Base-by-base conservation (phyloP, 192 early-diverging fungal genomes). In the Geranomyces variabilis region DNA sequence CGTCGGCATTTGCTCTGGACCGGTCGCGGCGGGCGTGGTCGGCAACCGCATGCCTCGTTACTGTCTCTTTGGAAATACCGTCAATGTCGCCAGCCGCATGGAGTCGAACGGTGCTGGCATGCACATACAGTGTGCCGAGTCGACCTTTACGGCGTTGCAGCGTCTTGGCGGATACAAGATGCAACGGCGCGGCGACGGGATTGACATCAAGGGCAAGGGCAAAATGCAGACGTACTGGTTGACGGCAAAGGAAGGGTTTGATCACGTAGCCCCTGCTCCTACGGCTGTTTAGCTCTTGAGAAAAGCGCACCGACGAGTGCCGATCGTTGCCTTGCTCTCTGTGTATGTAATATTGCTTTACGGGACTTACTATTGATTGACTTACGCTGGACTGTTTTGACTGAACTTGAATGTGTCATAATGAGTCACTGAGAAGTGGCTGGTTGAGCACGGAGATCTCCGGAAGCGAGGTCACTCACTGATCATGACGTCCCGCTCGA, bases 11-110 rank as follows among this genome's bases (percentile, higher is more conserved):
- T 44, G 69, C 61, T 70, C 72, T 21, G 79, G 79, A 13, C 79
- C 79, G 19, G 67, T 75, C 0, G 76, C 69, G 21, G 75, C 79
- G 0, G 79, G 79, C 19, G 77, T 80, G 28, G 73, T 80, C 0
- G 79, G 79, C 43, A 64, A 19, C 59, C 78, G 79, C 44, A 80
- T 80, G 79, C 79, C 79, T 6, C 62, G 76, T 15, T 80, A 78
- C 49, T 78, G 76, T 57, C 41, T 80, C 1, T 80, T 80, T 75
- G 76, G 79, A 26, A 66, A 80, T 53, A 75, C 79, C 12, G 67
- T 75, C 53, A 78, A 75, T 62, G 64, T 67, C 9, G 79, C 76
- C 8, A 69, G 57, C 17, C 49, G 74, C 17, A 79, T 80, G 76
- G 76, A 78, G 69, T 58, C 47, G 0, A 71, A 58, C 22, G 73